phyloP scores from a whole-genome alignment of 768 basidiomycete species.

The Boletus vinaceobasis region DNA sequence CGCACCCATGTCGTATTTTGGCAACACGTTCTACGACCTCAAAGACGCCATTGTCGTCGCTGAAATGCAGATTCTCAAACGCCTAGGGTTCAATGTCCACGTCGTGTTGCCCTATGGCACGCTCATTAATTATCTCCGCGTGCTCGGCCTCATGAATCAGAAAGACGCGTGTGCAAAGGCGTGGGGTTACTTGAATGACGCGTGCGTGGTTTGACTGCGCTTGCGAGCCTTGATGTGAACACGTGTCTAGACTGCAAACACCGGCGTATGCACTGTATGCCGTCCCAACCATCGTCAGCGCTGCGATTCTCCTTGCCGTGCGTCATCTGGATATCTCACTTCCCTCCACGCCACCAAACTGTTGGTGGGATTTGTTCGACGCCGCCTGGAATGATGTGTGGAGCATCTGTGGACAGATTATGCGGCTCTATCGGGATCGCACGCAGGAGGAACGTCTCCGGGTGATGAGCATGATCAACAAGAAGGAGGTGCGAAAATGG shows the following conservation, averaged over 20 bases:
- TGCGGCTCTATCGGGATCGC: slow-evolving; percentile 71
- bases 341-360: slow-evolving; percentile 63
- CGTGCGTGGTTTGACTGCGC: slow-evolving; percentile 53
- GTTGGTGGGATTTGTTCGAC: slow-evolving; percentile 96
- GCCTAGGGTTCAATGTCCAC: slow-evolving; percentile 92
- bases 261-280: slow-evolving; percentile 89
- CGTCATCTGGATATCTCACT: slow-evolving; percentile 72
- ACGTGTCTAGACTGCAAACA: slow-evolving; percentile 74
- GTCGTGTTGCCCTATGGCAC: slow-evolving; percentile 93
- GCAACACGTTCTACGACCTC: slow-evolving; percentile 85
- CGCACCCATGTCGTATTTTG: slow-evolving; percentile 85
- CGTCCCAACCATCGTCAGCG: slow-evolving; percentile 85
- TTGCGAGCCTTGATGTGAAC: not conserved
- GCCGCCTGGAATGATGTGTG: slow-evolving; percentile 86
- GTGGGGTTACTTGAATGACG: slow-evolving; percentile 96
- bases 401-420: slow-evolving; percentile 79
- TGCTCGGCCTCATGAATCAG: slow-evolving; percentile 79
- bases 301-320: slow-evolving; percentile 79
- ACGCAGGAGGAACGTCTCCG: slow-evolving; percentile 43
- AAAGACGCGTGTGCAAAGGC: slow-evolving; percentile 69
- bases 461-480: slow-evolving; percentile 57
- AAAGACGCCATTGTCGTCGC: slow-evolving; percentile 92
- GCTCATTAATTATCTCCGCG: slow-evolving; percentile 88
- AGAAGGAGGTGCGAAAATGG: slow-evolving; percentile 82
- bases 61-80: slow-evolving; percentile 97